phyloP scores from a whole-genome alignment of 129 eudicot genomes.

The Solidago caesia region DNA sequence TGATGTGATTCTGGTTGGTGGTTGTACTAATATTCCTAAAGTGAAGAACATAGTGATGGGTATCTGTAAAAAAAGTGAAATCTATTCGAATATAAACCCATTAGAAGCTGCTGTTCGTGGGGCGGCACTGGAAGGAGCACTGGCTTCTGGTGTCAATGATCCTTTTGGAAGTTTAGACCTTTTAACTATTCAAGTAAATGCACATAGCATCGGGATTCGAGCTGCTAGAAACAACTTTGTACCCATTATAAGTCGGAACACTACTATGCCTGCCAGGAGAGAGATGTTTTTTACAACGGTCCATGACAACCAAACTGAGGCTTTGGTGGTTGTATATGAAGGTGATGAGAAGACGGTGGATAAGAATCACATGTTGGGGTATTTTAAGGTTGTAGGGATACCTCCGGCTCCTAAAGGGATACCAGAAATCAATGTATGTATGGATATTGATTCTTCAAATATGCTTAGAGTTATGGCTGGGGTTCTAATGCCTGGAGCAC shows the following conservation, averaged over 20 bases:
- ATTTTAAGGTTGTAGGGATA: slow-evolving; percentile 67
- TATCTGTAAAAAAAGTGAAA: slow-evolving; percentile 44
- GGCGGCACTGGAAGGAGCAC: slow-evolving; percentile 84
- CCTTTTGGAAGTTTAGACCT: slow-evolving; percentile 78
- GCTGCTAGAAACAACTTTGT: slow-evolving; percentile 53
- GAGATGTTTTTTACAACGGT: slow-evolving; percentile 67
- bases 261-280: slow-evolving; percentile 65
- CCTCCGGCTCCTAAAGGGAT: slow-evolving; percentile 68
- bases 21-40: slow-evolving; percentile 65
- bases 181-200: slow-evolving; percentile 73
- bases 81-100: slow-evolving; percentile 52
- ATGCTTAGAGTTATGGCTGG: slow-evolving; percentile 64
- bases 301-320: slow-evolving; percentile 76
- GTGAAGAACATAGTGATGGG: slow-evolving; percentile 36
- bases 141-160: slow-evolving; percentile 74
- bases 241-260: slow-evolving; percentile 57
- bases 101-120: slow-evolving; percentile 88
- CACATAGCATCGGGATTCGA: slow-evolving; percentile 61
- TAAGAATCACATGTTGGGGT: slow-evolving; percentile 64
- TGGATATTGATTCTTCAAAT: slow-evolving; percentile 78
- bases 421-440: slow-evolving; percentile 70
- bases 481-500: slow-evolving; percentile 50
- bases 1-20: slow-evolving; percentile 83
- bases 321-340: slow-evolving; percentile 62
- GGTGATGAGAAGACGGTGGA: slow-evolving; percentile 55